Evolutionary conservation across 768 basidiomycete species (phyloP).

Genomic region (Russula olivacea): DNA sequence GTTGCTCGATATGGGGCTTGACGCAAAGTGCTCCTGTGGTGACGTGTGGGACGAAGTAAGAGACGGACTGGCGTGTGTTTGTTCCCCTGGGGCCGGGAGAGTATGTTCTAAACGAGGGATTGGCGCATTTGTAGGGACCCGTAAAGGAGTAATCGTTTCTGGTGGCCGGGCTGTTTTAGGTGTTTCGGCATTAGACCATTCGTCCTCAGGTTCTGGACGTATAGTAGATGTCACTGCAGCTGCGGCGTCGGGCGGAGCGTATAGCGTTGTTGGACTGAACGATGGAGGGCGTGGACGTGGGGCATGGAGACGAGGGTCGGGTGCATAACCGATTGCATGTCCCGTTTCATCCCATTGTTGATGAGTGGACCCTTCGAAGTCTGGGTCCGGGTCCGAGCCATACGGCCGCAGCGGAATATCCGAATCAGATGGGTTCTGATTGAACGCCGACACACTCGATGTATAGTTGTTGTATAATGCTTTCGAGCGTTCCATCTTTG

Average conservation of each 20-base stretch:
- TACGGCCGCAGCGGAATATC: constrained; percentile 41
- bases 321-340: constrained; percentile 43
- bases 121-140: neutral
- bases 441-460: constrained; percentile 24
- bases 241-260: constrained; percentile 3
- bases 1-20: neutral
- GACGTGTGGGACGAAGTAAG: neutral
- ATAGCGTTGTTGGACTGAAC: constrained; percentile 6
- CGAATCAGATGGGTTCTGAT: constrained; percentile 35
- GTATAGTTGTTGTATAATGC: constrained; percentile 24
- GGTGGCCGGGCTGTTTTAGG: constrained; percentile 1
- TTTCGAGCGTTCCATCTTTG: constrained; percentile 35
- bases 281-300: constrained; percentile 40
- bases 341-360: constrained; percentile 52
- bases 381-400: constrained; percentile 23
- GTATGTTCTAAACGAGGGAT: neutral
- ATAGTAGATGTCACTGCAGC: neutral
- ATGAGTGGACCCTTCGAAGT: constrained; percentile 27
- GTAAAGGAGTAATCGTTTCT: neutral
- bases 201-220: neutral
- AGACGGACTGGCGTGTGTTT: neutral
- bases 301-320: constrained; percentile 44
- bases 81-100: neutral
- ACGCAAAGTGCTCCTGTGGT: neutral
- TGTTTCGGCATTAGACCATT: constrained; percentile 12